Percentiles rank a stretch among this genome's conserved stretches.
phyloP scores from a whole-genome alignment of 139 green algal species.

The Dunaliella primolecta region DNA sequence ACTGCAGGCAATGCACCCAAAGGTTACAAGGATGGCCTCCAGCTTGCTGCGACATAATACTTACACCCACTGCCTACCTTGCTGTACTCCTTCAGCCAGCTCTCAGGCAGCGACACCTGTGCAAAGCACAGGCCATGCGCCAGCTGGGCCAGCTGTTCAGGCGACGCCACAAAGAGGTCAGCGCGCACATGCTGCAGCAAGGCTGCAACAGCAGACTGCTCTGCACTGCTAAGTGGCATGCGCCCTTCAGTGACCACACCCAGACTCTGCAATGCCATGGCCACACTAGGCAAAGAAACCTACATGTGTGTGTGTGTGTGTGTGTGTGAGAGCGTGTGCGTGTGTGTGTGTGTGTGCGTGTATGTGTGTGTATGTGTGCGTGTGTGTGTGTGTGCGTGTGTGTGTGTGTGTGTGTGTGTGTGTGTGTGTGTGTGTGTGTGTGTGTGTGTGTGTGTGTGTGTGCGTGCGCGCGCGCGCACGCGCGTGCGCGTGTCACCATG shows the following conservation, averaged over 20 bases:
- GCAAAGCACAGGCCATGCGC: not conserved
- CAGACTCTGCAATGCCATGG: not conserved
- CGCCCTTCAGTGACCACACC: not conserved
- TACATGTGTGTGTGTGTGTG: not conserved
- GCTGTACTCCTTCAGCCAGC: not conserved
- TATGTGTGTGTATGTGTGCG: not conserved
- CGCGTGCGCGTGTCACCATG: no score
- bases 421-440: not conserved
- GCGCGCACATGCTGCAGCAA: not conserved
- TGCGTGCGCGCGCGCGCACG: not conserved
- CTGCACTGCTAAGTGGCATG: not conserved
- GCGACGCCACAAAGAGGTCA: not conserved
- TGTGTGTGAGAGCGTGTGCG: not conserved
- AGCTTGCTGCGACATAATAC: no score
- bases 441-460: slow-evolving; percentile 6
- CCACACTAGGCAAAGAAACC: not conserved
- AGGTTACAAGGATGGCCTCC: no score
- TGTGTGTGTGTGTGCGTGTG: not conserved
- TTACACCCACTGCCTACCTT: no score
- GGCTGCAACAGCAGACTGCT: not conserved
- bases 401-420: not conserved
- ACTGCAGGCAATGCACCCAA: no score
- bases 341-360: not conserved
- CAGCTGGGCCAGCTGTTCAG: slow-evolving; percentile 1
- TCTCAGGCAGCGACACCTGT: not conserved